Conservation (phyloP, 179 eudicot genomes). For the Nepenthes alata region DNA sequence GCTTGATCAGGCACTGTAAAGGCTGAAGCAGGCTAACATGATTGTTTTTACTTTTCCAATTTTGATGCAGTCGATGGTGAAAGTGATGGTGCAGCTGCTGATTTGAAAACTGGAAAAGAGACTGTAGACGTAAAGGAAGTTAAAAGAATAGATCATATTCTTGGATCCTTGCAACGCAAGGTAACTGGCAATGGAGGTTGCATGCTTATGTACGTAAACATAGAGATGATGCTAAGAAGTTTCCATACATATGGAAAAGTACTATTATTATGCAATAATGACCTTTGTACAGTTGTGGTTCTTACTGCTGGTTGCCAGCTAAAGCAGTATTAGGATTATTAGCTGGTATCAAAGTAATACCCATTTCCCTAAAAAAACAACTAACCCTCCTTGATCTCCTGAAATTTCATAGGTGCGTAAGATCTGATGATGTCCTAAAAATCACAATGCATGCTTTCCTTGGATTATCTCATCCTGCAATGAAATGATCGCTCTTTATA, state of each 20-base stretch:
- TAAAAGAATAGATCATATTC: constrained; percentile 68
- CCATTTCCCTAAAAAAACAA: too few species aligned
- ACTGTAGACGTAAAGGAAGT: constrained; percentile 61
- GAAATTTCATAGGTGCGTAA: too few species aligned
- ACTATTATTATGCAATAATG: background rate
- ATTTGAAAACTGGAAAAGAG: constrained; percentile 45
- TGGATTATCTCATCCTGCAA: too few species aligned
- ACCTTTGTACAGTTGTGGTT: background rate
- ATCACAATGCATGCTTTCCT: too few species aligned
- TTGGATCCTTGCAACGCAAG: constrained; percentile 73
- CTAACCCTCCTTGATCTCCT: too few species aligned
- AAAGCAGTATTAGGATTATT: too few species aligned
- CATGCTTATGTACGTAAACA: background rate
- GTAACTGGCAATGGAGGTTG: constrained; percentile 18
- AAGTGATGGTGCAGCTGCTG: constrained; percentile 37
- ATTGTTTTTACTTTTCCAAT: background rate
- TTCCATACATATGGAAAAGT: background rate
- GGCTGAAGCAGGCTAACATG: too few species aligned
- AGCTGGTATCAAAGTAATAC: too few species aligned
- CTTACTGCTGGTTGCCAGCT: too few species aligned
- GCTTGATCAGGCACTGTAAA: too few species aligned
- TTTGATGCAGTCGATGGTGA: constrained; percentile 42
- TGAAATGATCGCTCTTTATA: too few species aligned
- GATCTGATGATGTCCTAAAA: too few species aligned
- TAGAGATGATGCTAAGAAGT: background rate